Evolutionary conservation across 2,329 filamentous ascomycete genomes (phyloP), one percentile per base, ranked within the genome.

Genomic region (Orbilia ellipsospora): DNA sequence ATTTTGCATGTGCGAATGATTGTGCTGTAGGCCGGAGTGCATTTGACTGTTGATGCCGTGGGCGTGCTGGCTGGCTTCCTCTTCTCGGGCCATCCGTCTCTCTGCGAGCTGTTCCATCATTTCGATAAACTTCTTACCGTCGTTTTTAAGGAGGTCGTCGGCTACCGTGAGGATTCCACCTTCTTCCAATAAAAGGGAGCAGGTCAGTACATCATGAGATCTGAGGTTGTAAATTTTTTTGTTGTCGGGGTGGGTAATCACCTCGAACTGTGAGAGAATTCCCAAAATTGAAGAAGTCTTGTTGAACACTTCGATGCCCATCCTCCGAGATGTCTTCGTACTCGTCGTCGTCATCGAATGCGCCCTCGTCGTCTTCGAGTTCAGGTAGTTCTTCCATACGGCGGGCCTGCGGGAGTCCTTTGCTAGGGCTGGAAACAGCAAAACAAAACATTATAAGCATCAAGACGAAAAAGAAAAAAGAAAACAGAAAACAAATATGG

Each of bases 51-150:
- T 69, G 48, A 69, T 18, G 13, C 86, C 86, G 77, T 88, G 86
- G 67, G 90, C 86, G 81, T 89, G 86, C 80, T 88, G 88, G 79
- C 90, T 89, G 60, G 92, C 92, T 81, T 97, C 93, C 84, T 95
- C 94, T 85, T 98, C 94, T 79, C 95, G 90, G 81, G 94, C 92
- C 94, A 99, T 97, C 80, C 95, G 89, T 80, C 94, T 92, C 84
- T 99, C 95, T 44, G 95, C 95, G 80, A 99, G 88, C 84, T 98
- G 94, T 83, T 99, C 95, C 95, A 99, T 99, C 95, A 99, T 99
- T 83, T 99, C 95, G 83, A 99, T 99, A 85, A 99, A 99, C 81
- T 97, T 96, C 83, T 96, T 97, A 80, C 95, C 95, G 83, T 99
- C 95, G 83, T 99, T 99, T 83, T 98, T 98, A 78, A 99, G 88